Conservation (phyloP, 257 asterid species). For the Solanum boliviense region DNA sequence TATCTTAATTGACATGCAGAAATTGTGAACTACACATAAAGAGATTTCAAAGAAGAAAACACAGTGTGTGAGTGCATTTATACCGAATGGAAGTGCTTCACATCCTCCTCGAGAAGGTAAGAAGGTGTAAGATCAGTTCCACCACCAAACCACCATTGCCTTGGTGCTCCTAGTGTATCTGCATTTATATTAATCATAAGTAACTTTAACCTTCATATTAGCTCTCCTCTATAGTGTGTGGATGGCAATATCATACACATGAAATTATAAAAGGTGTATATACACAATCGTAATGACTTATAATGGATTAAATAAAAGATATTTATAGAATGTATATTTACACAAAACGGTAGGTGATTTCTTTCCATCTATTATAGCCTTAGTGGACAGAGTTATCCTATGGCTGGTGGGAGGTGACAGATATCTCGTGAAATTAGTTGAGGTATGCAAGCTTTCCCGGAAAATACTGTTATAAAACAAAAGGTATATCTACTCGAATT, state of each 20-base stretch:
- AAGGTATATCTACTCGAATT: background rate
- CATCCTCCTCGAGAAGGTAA: conserved; percentile 88
- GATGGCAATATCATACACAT: background rate
- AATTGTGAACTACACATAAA: background rate
- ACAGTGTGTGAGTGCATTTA: background rate
- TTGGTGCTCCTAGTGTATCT: conserved; percentile 94
- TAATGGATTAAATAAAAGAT: background rate
- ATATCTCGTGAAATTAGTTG: background rate
- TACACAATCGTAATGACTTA: background rate
- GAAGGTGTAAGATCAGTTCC: conserved; percentile 96
- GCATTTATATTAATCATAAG: conserved; percentile 15
- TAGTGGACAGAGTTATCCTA: background rate
- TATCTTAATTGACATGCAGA: background rate
- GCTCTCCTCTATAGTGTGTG: background rate
- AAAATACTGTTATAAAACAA: background rate
- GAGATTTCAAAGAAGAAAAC: background rate
- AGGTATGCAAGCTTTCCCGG: background rate
- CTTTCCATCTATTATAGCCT: too few relatives aligned
- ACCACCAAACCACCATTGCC: conserved; percentile 98
- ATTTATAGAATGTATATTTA: too few relatives aligned
- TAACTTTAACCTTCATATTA: conserved; percentile 2
- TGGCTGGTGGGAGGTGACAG: background rate
- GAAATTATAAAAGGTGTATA: background rate
- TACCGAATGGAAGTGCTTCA: conserved; percentile 92
- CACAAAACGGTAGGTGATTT: background rate